Evolutionary conservation across 208 protist genomes (phyloP).

Genomic region (Vickermania ingenoplastis): DNA sequence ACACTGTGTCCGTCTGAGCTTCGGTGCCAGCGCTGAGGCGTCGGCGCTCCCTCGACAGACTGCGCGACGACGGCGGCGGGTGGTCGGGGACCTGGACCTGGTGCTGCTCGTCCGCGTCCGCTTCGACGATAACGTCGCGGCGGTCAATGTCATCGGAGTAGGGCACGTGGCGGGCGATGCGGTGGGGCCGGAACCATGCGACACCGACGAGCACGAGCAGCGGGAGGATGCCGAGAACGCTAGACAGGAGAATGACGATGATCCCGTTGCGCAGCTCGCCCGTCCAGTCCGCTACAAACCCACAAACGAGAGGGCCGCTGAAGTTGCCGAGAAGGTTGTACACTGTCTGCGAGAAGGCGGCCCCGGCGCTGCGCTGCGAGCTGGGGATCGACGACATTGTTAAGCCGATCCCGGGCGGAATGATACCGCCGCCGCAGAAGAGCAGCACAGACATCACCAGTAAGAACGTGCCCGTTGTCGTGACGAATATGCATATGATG

Average conservation of each 20-base stretch:
- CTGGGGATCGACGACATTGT: slow-evolving; percentile 65
- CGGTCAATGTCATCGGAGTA: slow-evolving; percentile 1
- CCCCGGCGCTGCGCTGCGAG: slow-evolving; percentile 43
- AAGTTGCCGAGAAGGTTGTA: slow-evolving; percentile 88
- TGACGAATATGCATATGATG: slow-evolving; percentile 69
- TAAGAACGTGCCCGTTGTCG: slow-evolving; percentile 49
- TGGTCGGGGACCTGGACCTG: no score
- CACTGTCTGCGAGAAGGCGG: slow-evolving; percentile 74
- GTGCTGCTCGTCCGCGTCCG: background rate
- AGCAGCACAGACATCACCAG: slow-evolving; percentile 74
- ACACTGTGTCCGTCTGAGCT: no score
- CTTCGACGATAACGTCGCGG: slow-evolving; percentile 3
- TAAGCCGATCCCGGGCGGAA: slow-evolving; percentile 65
- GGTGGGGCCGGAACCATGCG: slow-evolving; percentile 10
- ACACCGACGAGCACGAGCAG: slow-evolving; percentile 34
- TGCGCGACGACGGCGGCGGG: no score
- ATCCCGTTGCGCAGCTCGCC: slow-evolving; percentile 70
- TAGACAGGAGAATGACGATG: slow-evolving; percentile 51
- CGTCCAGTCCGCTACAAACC: slow-evolving; percentile 51
- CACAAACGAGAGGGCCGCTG: slow-evolving; percentile 79
- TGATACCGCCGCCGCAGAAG: slow-evolving; percentile 80
- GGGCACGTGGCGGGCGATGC: background rate
- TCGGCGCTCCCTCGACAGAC: no score
- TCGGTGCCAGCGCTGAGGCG: no score
- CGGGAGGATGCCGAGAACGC: slow-evolving; percentile 48